Conservation (phyloP, 345 rosid genomes). For the Gossypium thurberi region DNA sequence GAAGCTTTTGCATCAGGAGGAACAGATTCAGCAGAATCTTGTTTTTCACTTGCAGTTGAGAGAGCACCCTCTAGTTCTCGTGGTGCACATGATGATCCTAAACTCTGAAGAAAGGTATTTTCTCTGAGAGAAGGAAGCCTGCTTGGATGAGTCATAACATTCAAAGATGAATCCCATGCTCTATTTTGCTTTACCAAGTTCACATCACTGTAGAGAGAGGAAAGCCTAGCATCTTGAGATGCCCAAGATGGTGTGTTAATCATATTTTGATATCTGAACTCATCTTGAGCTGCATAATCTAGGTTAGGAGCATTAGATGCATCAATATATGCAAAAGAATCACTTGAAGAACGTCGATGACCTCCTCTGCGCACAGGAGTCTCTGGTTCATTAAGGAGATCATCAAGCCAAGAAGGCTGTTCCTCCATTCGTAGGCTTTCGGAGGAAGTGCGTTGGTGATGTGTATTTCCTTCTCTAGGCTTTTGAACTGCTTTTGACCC, state of each 20-base stretch:
- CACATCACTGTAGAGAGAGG: constrained; percentile 41
- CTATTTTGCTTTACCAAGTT: constrained; percentile 43
- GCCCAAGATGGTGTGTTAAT: constrained; percentile 47
- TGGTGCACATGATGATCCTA: constrained; percentile 37
- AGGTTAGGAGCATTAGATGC: constrained; percentile 47
- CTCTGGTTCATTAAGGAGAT: constrained; percentile 94
- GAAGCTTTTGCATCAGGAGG: constrained; percentile 42
- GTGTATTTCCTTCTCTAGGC: constrained; percentile 44
- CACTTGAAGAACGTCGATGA: constrained; percentile 98
- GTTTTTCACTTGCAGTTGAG: constrained; percentile 41
- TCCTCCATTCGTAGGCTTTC: constrained; percentile 78
- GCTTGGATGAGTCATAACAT: constrained; percentile 31
- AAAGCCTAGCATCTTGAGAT: constrained; percentile 46
- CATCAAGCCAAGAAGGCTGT: constrained; percentile 99
- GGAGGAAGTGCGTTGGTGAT: constrained; percentile 89
- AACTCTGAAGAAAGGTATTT: constrained; percentile 35
- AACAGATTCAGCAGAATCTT: constrained; percentile 46
- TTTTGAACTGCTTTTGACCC: constrained; percentile 70
- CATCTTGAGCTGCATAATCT: constrained; percentile 61
- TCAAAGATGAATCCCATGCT: constrained; percentile 44
- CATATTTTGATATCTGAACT: constrained; percentile 37
- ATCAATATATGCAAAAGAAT: constrained; percentile 83
- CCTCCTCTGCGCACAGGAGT: constrained; percentile 84
- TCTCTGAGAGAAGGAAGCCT: constrained; percentile 49
- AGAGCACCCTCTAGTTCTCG: constrained; percentile 46